Base-by-base conservation (phyloP, 1,139 yeast genomes). In the Pichia sp. region DNA sequence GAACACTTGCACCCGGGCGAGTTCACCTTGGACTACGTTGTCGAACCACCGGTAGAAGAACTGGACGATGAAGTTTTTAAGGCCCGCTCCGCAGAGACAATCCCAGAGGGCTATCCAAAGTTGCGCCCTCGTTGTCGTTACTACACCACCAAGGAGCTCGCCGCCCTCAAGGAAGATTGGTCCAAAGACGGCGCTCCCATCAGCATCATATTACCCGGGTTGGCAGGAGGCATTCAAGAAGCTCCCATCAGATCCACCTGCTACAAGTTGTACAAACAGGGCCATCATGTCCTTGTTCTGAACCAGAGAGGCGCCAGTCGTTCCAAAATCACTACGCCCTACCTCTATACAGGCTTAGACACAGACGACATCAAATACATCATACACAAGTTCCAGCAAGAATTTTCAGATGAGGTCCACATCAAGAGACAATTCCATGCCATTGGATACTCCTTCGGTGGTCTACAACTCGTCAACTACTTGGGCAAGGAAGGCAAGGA, bases 171-270 rank as follows among this genome's bases (percentile, higher is more conserved):
- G 5, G 19, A 55, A 32, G 41, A 32, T 13, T 55, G 69, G 67
- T 47, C 67, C 3, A 74, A 71, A 29, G 68, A 72, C 8, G 63
- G 69, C 3, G 76, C 75, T 54, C 96, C 97, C 3, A 72, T 90
- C 55, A 79, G 86, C 36, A 78, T 90, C 23, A 75, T 87, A 15
- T 71, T 84, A 50, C 97, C 92, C 66, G 98, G 97, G 0, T 77
- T 92, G 43, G 92, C 89, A 8, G 97, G 97, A 45, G 97, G 97
- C 0, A 85, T 95, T 34, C 96, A 89, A 65, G 97, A 92, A 67
- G 84, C 93, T 8, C 83, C 90, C 62, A 85, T 90, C 55, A 80
- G 96, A 58, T 82, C 90, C 52, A 71, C 84, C 53, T 77, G 76
- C 29, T 72, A 75, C 52, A 63, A 68, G 30, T 59, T 75, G 40